These are phyloP conservation scores for Thalassiosira oceanica DNA, from an alignment of 352 stramenopile species.

Conservation along the genomic window DNA sequence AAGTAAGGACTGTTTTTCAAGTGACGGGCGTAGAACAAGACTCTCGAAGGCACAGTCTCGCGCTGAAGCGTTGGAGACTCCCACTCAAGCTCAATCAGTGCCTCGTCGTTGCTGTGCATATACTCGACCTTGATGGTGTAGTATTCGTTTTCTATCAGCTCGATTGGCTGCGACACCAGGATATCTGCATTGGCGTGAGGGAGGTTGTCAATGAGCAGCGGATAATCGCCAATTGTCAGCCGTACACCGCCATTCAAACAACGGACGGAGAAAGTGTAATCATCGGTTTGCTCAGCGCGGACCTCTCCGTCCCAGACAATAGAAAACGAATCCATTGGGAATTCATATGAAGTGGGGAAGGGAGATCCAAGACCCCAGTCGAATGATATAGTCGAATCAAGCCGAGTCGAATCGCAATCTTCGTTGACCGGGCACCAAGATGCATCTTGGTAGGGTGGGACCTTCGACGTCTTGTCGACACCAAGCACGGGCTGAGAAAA, in stretches of 20 bases:
- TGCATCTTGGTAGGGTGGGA: constrained; percentile 30
- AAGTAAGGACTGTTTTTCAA: constrained; percentile 64
- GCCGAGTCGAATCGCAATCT: constrained; percentile 74
- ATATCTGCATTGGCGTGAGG: constrained; percentile 19
- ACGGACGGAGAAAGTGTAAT: constrained; percentile 83
- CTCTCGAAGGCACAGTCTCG: constrained; percentile 53
- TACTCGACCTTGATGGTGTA: constrained; percentile 87
- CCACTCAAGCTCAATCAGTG: constrained; percentile 86
- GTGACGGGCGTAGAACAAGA: constrained; percentile 70
- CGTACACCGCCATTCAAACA: constrained; percentile 84
- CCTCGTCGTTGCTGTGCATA: constrained; percentile 82
- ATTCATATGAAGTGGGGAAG: constrained; percentile 42
- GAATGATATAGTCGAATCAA: constrained; percentile 87
- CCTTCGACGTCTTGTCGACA: constrained; percentile 42
- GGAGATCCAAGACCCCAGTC: constrained; percentile 83
- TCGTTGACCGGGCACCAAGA: constrained; percentile 65
- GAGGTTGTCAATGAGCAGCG: constrained; percentile 79
- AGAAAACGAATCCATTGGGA: constrained; percentile 83
- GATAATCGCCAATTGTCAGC: constrained; percentile 80
- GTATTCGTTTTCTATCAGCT: constrained; percentile 62
- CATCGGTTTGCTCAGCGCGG: constrained; percentile 57
- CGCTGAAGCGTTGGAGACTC: constrained; percentile 13
- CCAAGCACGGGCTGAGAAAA: constrained; percentile 82
- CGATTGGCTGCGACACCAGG: constrained; percentile 24
- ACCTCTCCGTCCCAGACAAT: constrained; percentile 76